Evolutionary conservation across 2,329 filamentous ascomycete genomes (phyloP), one percentile per base, ranked within the genome.

Genomic region (Aphanoascus verrucosus): DNA sequence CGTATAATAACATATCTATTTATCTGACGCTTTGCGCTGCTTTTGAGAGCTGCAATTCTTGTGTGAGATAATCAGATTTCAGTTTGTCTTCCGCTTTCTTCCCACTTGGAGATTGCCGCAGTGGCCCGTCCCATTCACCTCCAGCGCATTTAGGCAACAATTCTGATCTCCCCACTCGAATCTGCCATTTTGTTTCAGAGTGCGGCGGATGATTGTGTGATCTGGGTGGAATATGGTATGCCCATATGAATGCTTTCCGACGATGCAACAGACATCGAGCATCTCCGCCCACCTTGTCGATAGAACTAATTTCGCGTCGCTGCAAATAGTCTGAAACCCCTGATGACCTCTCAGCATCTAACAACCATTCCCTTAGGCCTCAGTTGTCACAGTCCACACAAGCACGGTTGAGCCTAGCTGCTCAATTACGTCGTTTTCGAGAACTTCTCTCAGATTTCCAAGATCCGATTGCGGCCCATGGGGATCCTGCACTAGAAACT

Each of bases 401-500:
- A 23, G 20, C 37, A 19, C 43, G 43, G 14, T 46, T 42, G 32
- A 35, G 17, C 14, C 19, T 52, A n/a, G 42, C 41, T 1, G 31
- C 42, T 52, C 51, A 53, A 35, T 15, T 53, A 41, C 51, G 45
- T 5, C 51, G 48, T 23, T 44, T 53, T 32, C 51, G 51, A 28
- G 45, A 53, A 7, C 51, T 53, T 17, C 41, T 53, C 15, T 50
- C 48, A 7, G 28, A 42, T 14, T 42, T 43, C 23, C 51, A 48
- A 3, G 44, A 44, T 23, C 28, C 19, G 7, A 44, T 48, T 44
- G 28, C 11, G 9, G 6, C 31, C 8, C 49, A 40, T 8, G 19
- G 51, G 37, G 44, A 53, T 11, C 51, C n/a, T 42, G 70, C 69
- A 6, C 54, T 71, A 48, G 67, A 71, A 45, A 64, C 68, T 9